Evolutionary conservation across 2,329 filamentous ascomycete genomes (phyloP).

Genomic region (Biscogniauxia sp.): DNA sequence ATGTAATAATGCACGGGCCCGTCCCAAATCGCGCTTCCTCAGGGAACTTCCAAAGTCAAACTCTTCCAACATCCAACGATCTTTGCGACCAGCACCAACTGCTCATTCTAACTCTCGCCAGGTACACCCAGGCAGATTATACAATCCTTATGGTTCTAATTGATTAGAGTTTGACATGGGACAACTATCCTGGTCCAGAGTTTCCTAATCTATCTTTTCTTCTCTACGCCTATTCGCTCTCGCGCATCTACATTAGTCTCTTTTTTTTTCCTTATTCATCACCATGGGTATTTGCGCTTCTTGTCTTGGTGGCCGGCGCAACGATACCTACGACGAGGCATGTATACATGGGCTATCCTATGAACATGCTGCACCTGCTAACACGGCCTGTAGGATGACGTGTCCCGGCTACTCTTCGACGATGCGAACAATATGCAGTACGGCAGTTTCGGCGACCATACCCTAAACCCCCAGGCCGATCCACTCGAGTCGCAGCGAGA

Average conservation of each 20-base stretch:
- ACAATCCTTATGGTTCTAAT: slow-evolving; percentile 31
- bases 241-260: not conserved
- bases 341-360: slow-evolving; percentile 14
- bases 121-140: slow-evolving; percentile 33
- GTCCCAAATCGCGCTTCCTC: not conserved
- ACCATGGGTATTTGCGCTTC: slow-evolving; percentile 61
- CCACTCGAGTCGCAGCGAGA: slow-evolving; percentile 62
- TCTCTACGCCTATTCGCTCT: not conserved
- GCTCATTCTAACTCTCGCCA: slow-evolving; percentile 33
- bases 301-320: slow-evolving; percentile 53
- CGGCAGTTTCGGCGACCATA: slow-evolving; percentile 60
- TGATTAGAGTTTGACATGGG: slow-evolving; percentile 17
- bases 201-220: slow-evolving; percentile 8
- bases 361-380: slow-evolving; percentile 5
- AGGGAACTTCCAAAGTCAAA: not conserved
- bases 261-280: slow-evolving; percentile 2
- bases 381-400: slow-evolving; percentile 47
- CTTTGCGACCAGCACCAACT: slow-evolving; percentile 14
- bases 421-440: slow-evolving; percentile 59
- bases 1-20: slow-evolving; percentile 1
- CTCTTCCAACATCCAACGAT: slow-evolving; percentile 2
- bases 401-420: slow-evolving; percentile 59
- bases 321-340: slow-evolving; percentile 56
- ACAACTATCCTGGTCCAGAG: slow-evolving; percentile 22
- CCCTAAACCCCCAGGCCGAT: slow-evolving; percentile 54